Evolutionary conservation across 306 rosid genomes (phyloP), one percentile per base, ranked within the genome.

Genomic region (Crotalaria pallida): DNA sequence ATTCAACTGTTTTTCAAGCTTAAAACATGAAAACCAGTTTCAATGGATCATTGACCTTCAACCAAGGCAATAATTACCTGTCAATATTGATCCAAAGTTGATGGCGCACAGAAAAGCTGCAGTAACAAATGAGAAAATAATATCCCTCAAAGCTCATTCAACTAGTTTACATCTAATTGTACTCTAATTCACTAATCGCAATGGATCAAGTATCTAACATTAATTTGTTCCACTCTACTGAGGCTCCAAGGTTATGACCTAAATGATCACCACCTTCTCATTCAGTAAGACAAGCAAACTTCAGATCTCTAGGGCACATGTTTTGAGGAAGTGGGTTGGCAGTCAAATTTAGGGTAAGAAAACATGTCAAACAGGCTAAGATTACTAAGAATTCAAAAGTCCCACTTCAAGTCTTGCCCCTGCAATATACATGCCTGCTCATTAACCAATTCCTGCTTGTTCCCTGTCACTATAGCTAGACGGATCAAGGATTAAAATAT

Each of bases 1-100:
- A 47, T 12, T 65, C 56, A 65, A 58, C 22, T 60, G 21, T 13
- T 27, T 16, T 27, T 43, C 11, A 58, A 71, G 44, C 52, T 45
- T 33, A 48, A 44, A 68, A 22, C 61, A 10, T 53, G 56, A 68
- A 74, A 36, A 29, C 33, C 15, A 36, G 69, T 74, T 53, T 23
- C 10, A 72, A 40, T n/a, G 10, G 65, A 78, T 41, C 19, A 45
- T 40, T 43, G 53, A 67, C 27, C 43, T 16, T 38, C 29, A 51
- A 73, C 66, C 31, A 67, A 58, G 56, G 12, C 6, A 10, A 26
- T n/a, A 65, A 47, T 31, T 33, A 59, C 26, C 55, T 0, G 63
- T 50, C 13, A 43, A 45, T 15, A 62, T 44, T 21, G 33, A 26
- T 34, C 41, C n/a, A 18, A 65, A 24, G 40, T 52, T 29, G 50